phyloP scores from a whole-genome alignment of 306 rosid genomes.

The Cicer yamashitae region DNA sequence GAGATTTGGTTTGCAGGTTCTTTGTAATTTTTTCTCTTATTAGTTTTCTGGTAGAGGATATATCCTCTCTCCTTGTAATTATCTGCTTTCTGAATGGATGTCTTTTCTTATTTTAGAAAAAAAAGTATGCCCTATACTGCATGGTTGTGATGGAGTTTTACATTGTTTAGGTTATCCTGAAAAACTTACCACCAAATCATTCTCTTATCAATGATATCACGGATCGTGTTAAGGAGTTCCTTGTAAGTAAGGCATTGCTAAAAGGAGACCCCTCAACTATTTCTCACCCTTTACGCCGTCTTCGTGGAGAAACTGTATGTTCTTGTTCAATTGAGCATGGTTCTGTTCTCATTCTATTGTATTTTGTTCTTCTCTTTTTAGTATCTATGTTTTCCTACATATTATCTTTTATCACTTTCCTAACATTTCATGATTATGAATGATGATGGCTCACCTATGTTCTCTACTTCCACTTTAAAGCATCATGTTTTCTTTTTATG shows the following conservation, averaged over 20 bases:
- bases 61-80: not conserved
- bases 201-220: conserved; percentile 80
- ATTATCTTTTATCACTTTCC: conserved; percentile 16
- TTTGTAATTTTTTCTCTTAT: conserved; percentile 15
- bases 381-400: not conserved
- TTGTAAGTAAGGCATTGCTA: conserved; percentile 78
- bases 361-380: not conserved
- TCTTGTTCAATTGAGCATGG: conserved; percentile 33
- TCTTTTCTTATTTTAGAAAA: not conserved
- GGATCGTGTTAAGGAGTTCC: conserved; percentile 81
- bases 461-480: not conserved
- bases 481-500: not conserved
- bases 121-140: conserved; percentile 15
- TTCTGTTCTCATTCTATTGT: conserved; percentile 13
- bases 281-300: conserved; percentile 68
- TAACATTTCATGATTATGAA: conserved; percentile 19
- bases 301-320: conserved; percentile 78
- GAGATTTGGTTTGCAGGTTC: conserved; percentile 25
- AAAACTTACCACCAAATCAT: conserved; percentile 90
- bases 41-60: conserved; percentile 14
- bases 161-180: conserved; percentile 72
- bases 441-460: conserved; percentile 1
- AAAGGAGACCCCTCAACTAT: conserved; percentile 73
- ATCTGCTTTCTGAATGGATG: conserved; percentile 12
- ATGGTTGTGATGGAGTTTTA: conserved; percentile 43